Evolutionary conservation across 164 flowering plant species (phyloP), one percentile per base, ranked within the genome.

Genomic region (Euptelea pleiosperma): DNA sequence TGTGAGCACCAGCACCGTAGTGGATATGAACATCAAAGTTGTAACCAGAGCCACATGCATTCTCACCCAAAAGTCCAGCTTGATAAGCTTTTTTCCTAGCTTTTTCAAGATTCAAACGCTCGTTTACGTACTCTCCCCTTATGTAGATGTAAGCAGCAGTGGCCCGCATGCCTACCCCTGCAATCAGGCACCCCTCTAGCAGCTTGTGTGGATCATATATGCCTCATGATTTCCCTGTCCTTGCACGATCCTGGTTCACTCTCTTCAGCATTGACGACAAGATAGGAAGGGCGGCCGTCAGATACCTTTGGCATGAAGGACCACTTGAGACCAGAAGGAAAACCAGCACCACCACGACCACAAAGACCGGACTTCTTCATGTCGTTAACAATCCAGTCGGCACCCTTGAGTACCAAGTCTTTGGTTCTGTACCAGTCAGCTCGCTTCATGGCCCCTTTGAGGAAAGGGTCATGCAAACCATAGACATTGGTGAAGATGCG

Each of bases 321-420:
- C 98, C 97, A 93, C 46, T 93, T 93, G 12, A 93, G 91, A 47
- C 97, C 98, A 61, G 98, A 89, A 26, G 97, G 94, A 69, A 92
- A 93, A 60, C 98, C 98, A 71, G 97, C 98, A 65, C 97, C 98
- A 60, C 98, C 98, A 71, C 97, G 97, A 42, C 96, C 96, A 56
- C 94, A 90, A 48, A 93, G 96, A 33, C 97, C 97, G 41, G 98
- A 93, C 61, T 86, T 89, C 77, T 93, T 93, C 74, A 93, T 74
- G 67, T 93, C 98, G 69, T 79, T 84, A 30, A 92, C 96, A 63
- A 92, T 92, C 96, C 98, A 92, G 69, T 92, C 98, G 57, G 96
- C 11, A 44, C 98, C 98, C 70, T 92, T 92, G 52, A 84, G 68
- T 36, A 89, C 93, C 53, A 92, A 70, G 65, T 92, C 98, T 68